phyloP scores from a whole-genome alignment of 371 early-diverging fungal genomes.

The Dinochytrium kinnereticum region DNA sequence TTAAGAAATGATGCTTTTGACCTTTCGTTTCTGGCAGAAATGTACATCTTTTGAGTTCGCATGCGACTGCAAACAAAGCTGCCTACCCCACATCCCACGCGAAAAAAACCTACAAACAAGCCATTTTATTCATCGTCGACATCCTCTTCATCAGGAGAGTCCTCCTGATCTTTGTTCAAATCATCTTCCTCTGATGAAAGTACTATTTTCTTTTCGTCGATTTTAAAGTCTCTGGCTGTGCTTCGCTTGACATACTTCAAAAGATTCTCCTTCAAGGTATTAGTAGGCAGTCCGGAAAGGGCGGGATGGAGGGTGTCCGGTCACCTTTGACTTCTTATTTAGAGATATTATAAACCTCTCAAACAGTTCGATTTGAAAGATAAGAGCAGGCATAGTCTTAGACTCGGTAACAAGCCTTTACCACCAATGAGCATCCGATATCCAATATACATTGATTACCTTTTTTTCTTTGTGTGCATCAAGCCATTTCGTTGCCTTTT shows the following conservation, averaged over 20 bases:
- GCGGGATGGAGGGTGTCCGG: neutral
- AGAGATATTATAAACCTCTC: conserved; percentile 69
- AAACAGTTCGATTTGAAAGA: conserved; percentile 72
- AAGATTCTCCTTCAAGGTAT: conserved; percentile 52
- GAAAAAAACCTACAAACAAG: no score
- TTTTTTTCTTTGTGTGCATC: conserved; percentile 20
- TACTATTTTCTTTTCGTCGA: conserved; percentile 56
- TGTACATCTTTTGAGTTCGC: no score
- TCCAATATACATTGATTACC: conserved; percentile 7
- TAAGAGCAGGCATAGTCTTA: conserved; percentile 66
- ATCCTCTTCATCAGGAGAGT: no score
- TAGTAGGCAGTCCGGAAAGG: no score
- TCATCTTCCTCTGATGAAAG: neutral
- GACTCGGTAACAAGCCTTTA: conserved; percentile 64
- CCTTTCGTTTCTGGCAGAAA: no score
- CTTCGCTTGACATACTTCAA: conserved; percentile 73
- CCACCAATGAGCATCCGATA: neutral
- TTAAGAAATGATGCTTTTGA: no score
- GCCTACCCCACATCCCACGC: no score
- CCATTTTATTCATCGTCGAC: no score
- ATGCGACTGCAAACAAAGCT: no score
- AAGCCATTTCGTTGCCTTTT: conserved; percentile 17
- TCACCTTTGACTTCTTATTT: conserved; percentile 66
- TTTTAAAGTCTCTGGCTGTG: conserved; percentile 73
- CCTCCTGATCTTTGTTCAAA: no score